phyloP scores from a whole-genome alignment of 2,329 filamentous ascomycete species.

The Ascochyta viciae-villosae region DNA sequence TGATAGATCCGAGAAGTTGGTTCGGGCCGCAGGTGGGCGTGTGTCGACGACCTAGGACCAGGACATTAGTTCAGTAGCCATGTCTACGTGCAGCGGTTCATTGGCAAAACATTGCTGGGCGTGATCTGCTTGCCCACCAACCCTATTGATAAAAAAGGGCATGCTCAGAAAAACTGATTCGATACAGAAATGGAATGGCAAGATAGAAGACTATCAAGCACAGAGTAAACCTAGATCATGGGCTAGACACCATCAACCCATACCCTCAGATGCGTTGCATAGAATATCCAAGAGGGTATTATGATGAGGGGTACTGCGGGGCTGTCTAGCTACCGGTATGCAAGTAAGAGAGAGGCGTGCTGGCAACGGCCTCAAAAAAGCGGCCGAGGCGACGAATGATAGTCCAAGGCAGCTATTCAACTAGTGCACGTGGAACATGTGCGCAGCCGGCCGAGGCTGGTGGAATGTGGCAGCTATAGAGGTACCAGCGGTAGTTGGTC shows the following conservation, averaged over 20 bases:
- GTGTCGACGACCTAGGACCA: conserved; percentile 74
- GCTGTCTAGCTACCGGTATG: conserved; percentile 19
- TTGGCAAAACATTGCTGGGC: conserved; percentile 18
- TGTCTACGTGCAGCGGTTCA: conserved; percentile 23
- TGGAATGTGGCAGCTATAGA: conserved; percentile 40
- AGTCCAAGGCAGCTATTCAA: conserved; percentile 4
- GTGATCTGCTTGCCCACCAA: neutral
- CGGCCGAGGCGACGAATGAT: conserved; percentile 25
- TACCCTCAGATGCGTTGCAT: neutral
- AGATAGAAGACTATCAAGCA: neutral
- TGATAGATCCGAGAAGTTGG: conserved; percentile 82
- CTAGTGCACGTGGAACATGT: neutral
- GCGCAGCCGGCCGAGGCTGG: conserved; percentile 20
- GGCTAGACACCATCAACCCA: neutral
- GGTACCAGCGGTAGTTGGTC: conserved; percentile 26
- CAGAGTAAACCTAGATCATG: neutral
- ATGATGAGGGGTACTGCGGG: conserved; percentile 31
- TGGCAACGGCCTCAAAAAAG: conserved; percentile 26
- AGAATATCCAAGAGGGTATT: neutral
- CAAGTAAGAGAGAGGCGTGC: conserved; percentile 4
- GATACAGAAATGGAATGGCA: conserved; percentile 4
- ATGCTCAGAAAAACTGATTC: neutral
- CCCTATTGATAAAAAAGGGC: neutral
- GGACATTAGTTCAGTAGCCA: conserved; percentile 31
- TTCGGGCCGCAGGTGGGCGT: conserved; percentile 75